Base-by-base conservation (phyloP, 2,329 filamentous ascomycete genomes). In the Fusarium duplospermum region DNA sequence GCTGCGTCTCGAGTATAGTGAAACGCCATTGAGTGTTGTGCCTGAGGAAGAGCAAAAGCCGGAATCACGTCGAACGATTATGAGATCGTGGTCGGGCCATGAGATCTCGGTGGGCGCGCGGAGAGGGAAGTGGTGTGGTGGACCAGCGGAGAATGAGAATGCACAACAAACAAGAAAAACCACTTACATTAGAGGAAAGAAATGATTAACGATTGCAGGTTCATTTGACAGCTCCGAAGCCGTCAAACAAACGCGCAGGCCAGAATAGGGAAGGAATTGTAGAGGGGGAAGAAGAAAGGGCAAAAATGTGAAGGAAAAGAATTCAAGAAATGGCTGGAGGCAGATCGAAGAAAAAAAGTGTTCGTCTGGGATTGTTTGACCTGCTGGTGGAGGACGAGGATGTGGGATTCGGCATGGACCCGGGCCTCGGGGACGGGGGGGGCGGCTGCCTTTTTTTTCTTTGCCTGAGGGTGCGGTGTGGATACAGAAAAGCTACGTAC, bases 191-290 rank as follows among this genome's bases (percentile, higher is more conserved):
- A 84, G 88, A 87, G 87, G 87, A 89, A 85, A 86, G 85, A 83
- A 86, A 82, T 83, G 87, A 45, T 86, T 82, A 85, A 86, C 86
- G 85, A 87, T 87, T 95, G 94, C 95, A 98, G 94, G 94, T 96
- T 98, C 95, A 98, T 98, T 94, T 96, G 94, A 97, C 94, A 95
- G 94, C 93, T 83, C 76, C 78, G 72, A 82, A 86, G 92, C 92
- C 93, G 94, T 89, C 94, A 96, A 97, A 93, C 88, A 94, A 97
- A 92, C 94, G 94, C 94, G 94, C 94, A 84, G 84, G 80, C 76
- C 79, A 79, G 75, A 75, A 77, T 74, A 72, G 72, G 72, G 70
- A 69, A 61, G 69, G 54, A 70, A 74, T 78, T 60, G 45, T 78
- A 67, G 73, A 67, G 72, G 58, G 52, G 54, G 62, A 71, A 29